Conservation (phyloP, 179 eudicot species). For the Vitellaria paradoxa region DNA sequence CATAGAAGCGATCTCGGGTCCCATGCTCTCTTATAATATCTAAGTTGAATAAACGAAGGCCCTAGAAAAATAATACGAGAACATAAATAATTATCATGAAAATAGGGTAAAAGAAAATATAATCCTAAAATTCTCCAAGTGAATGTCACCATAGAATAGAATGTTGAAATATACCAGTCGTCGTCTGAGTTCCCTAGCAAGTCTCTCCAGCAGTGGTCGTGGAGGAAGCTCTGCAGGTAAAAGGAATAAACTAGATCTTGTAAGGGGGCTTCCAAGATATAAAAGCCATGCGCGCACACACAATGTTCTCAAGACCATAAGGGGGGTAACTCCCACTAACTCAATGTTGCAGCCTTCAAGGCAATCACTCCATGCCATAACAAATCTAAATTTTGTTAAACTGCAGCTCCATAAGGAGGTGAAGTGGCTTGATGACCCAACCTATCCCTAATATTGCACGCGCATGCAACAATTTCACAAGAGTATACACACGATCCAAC, state of each 20-base stretch:
- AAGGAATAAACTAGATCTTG: slow-evolving; percentile 4
- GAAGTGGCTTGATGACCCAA: slow-evolving; percentile 2
- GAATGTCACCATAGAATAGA: not conserved
- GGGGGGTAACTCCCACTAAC: not conserved
- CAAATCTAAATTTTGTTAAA: not conserved
- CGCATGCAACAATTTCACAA: not conserved
- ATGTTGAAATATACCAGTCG: slow-evolving; percentile 44
- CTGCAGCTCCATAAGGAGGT: slow-evolving; percentile 2
- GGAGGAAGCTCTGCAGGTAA: slow-evolving; percentile 53
- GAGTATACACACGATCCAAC: not conserved
- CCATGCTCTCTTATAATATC: slow-evolving; percentile 66
- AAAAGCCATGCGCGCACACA: not conserved
- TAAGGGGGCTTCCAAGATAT: not conserved
- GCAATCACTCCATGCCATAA: slow-evolving; percentile 1
- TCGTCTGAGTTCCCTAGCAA: slow-evolving; percentile 50
- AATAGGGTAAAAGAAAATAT: not conserved
- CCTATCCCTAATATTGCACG: slow-evolving; percentile 6
- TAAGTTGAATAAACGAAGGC: slow-evolving; percentile 59
- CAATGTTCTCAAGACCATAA: slow-evolving; percentile 10
- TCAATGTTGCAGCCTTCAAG: slow-evolving; percentile 10
- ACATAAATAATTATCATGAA: not conserved
- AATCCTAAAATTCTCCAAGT: not conserved
- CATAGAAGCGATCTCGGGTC: slow-evolving; percentile 46
- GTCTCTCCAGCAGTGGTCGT: slow-evolving; percentile 43
- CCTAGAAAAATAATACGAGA: slow-evolving; percentile 22